Base-by-base conservation (phyloP, 176 grass and related monocot species). In the Chloris gayana region DNA sequence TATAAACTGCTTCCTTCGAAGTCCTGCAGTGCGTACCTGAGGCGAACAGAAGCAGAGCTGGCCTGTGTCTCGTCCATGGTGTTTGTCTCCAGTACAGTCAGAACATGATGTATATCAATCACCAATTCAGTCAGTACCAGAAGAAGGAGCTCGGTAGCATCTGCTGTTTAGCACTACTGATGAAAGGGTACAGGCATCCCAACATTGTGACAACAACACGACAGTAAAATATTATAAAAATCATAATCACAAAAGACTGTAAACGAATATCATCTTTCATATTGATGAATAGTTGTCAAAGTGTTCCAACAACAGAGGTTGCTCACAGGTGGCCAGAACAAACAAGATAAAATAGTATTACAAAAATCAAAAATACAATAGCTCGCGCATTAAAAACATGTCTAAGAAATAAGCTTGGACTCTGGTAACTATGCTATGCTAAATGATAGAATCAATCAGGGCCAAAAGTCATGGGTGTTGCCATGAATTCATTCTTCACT, bases 261-360 rank as follows among this genome's bases (percentile, higher is more conserved):
- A 65, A 84, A 65, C 17, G 26, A 81, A 81, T 85, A 70, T 81
- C n/a, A n/a, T n/a, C n/a, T n/a, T n/a, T 81, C 56, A 76, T 85
- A 81, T 85, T 37, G 35, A 37, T 72, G 34, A 85, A 76, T 76
- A 76, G 27, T n/a, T 59, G 12, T 79, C 18, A 34, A 34, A 74
- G 86, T 66, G 72, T 71, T 80, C 46, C 77, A 38, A 70, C 47
- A 83, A 64, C 31, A 81, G 70, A 81, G 47, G 54, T 53, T 75
- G 64, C 64, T 89, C 82, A 77, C 64, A 80, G 75, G 75, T 56
- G 81, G 63, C 15, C 75, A 62, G 76, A 80, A 33, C 63, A 76
- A 81, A 45, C 82, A 85, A 81, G 85, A 76, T 27, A 81, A 24
- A 89, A 72, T 81, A 58, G 56, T 81, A 85, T 81, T 65, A 89